Conservation (phyloP, 192 early-diverging fungal species). For the Mortierella alpina region DNA sequence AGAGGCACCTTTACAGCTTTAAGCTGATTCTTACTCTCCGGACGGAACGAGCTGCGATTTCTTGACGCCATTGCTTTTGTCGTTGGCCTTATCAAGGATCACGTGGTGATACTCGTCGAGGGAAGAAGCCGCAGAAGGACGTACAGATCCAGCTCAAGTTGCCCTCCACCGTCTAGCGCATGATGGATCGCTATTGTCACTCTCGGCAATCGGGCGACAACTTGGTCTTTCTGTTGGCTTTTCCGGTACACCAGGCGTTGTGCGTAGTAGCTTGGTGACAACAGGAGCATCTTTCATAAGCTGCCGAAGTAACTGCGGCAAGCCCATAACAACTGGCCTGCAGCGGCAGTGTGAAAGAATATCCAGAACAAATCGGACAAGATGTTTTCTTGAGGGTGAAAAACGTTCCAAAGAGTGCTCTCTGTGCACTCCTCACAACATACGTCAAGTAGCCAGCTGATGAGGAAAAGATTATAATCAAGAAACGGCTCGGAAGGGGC, state of each 20-base stretch:
- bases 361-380: too few species aligned
- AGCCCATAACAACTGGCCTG: too few species aligned
- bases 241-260: conserved; percentile 3
- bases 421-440: not conserved
- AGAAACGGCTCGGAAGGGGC: not conserved
- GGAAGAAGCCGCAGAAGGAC: conserved; percentile 1
- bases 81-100: not conserved
- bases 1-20: too few species aligned
- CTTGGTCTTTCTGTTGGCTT: conserved; percentile 6
- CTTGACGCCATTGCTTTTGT: too few species aligned
- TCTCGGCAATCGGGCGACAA: not conserved
- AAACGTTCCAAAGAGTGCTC: not conserved
- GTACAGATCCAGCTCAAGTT: conserved; percentile 6
- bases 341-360: too few species aligned
- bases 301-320: too few species aligned
- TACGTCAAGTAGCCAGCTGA: not conserved
- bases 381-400: not conserved
- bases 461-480: conserved; percentile 2
- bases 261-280: too few species aligned
- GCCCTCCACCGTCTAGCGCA: conserved; percentile 4
- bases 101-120: not conserved
- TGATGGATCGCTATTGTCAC: conserved; percentile 10
- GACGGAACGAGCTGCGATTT: too few species aligned
- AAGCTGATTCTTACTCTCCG: too few species aligned
- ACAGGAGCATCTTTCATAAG: too few species aligned